Percentiles rank a stretch among this genome's conserved stretches.
Conservation (phyloP, 2,329 filamentous ascomycete genomes). For the Pseudogymnoascus sp. region DNA sequence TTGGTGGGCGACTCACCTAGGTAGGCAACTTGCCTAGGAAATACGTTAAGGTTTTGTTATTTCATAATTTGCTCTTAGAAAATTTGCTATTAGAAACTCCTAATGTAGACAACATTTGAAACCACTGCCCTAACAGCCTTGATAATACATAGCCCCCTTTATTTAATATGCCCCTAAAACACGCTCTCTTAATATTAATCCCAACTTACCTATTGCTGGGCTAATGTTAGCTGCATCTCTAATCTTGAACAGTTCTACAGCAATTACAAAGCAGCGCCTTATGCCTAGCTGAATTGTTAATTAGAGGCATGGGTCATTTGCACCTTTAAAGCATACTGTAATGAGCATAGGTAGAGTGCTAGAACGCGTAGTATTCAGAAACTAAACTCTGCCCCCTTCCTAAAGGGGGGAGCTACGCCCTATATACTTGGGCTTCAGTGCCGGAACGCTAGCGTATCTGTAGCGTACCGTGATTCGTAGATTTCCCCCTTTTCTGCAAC, state of each 20-base stretch:
- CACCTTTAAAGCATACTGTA: constrained; percentile 2
- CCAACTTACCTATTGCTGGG: constrained; percentile 3
- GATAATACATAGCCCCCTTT: background rate
- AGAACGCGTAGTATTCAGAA: too few relatives aligned
- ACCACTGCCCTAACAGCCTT: background rate
- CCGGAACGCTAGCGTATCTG: too few relatives aligned
- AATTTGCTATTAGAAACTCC: background rate
- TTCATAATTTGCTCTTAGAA: background rate
- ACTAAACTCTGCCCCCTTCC: too few relatives aligned
- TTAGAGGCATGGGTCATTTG: background rate
- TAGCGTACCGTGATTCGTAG: too few relatives aligned
- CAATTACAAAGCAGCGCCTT: constrained; percentile 1
- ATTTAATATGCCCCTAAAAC: background rate
- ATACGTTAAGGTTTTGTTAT: background rate
- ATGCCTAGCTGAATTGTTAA: background rate
- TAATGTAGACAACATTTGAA: background rate
- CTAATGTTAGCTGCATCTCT: constrained; percentile 1
- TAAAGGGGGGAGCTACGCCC: too few relatives aligned
- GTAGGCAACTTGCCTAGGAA: too few relatives aligned
- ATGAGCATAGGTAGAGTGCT: too few relatives aligned
- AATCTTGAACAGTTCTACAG: background rate
- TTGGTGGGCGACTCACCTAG: too few relatives aligned
- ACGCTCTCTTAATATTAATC: constrained; percentile 7
- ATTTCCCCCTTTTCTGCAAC: too few relatives aligned
- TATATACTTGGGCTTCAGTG: too few relatives aligned